Evolutionary conservation across 768 basidiomycete species (phyloP).

Genomic region (Xerocomus potaroensis): DNA sequence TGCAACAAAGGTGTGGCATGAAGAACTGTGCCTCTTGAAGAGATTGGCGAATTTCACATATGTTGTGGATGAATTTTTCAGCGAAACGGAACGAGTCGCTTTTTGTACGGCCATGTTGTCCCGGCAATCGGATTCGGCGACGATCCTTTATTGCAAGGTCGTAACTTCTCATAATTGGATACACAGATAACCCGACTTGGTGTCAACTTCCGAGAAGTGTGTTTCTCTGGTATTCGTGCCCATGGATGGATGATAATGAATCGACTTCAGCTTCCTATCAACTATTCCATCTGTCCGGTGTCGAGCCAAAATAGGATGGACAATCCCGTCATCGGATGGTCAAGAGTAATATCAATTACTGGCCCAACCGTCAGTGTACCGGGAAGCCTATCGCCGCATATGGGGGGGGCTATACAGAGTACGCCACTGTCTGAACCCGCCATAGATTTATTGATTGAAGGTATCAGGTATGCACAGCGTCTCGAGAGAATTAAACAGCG

Average conservation of each 20-base stretch:
- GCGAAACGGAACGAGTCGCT: slow-evolving; percentile 85
- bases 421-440: slow-evolving; percentile 12
- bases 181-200: slow-evolving; percentile 81
- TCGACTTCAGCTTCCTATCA: slow-evolving; percentile 66
- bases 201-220: slow-evolving; percentile 68
- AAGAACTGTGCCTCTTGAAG: slow-evolving; percentile 72
- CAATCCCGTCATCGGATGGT: slow-evolving; percentile 52
- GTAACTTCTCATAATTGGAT: slow-evolving; percentile 87
- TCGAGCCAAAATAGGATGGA: slow-evolving; percentile 69
- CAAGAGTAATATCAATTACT: slow-evolving; percentile 66
- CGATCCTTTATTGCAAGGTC: slow-evolving; percentile 77
- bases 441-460: slow-evolving; percentile 9
- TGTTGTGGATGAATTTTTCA: slow-evolving; percentile 71
- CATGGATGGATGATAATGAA: background rate
- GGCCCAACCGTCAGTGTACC: slow-evolving; percentile 66
- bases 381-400: slow-evolving; percentile 44
- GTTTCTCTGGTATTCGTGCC: slow-evolving; percentile 1
- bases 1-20: slow-evolving; percentile 82
- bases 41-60: slow-evolving; percentile 76
- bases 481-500: slow-evolving; percentile 54
- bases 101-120: slow-evolving; percentile 70
- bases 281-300: slow-evolving; percentile 73
- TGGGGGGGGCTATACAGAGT: slow-evolving; percentile 60
- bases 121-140: slow-evolving; percentile 70
- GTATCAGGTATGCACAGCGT: slow-evolving; percentile 43